Evolutionary conservation across 1,139 yeast species (phyloP).

Genomic region (Wickerhamomyces sp.): DNA sequence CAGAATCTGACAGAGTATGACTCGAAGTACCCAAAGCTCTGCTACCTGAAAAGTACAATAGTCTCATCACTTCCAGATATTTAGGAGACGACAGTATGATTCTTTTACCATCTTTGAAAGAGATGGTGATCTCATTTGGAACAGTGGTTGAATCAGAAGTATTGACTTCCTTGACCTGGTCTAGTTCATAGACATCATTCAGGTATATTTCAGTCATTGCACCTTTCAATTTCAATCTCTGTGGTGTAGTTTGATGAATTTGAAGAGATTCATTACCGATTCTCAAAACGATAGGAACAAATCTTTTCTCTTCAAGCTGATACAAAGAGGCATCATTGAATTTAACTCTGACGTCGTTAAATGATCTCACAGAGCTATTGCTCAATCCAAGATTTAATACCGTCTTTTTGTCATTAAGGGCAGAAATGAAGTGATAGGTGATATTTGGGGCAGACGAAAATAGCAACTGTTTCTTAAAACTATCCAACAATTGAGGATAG

Average conservation of each 20-base stretch:
- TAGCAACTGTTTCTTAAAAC: slow-evolving; percentile 20
- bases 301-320: slow-evolving; percentile 36
- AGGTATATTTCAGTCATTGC: slow-evolving; percentile 36
- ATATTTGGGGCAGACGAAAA: slow-evolving; percentile 15
- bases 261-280: slow-evolving; percentile 72
- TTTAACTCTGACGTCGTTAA: slow-evolving; percentile 56
- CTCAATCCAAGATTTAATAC: slow-evolving; percentile 48
- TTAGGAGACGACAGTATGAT: slow-evolving; percentile 56
- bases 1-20: slow-evolving; percentile 13
- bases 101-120: slow-evolving; percentile 38
- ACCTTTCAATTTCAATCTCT: slow-evolving; percentile 31
- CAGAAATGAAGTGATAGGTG: slow-evolving; percentile 33
- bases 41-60: slow-evolving; percentile 55
- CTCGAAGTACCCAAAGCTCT: slow-evolving; percentile 20
- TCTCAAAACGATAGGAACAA: slow-evolving; percentile 54
- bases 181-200: slow-evolving; percentile 47
- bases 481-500: slow-evolving; percentile 31
- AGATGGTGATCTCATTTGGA: slow-evolving; percentile 55
- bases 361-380: slow-evolving; percentile 31
- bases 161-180: slow-evolving; percentile 48
- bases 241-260: slow-evolving; percentile 38
- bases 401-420: slow-evolving; percentile 44
- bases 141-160: slow-evolving; percentile 47
- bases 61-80: slow-evolving; percentile 62
- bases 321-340: slow-evolving; percentile 53